Conservation (phyloP, 2,329 filamentous ascomycete genomes). For the Pestalotiopsis sp. region DNA sequence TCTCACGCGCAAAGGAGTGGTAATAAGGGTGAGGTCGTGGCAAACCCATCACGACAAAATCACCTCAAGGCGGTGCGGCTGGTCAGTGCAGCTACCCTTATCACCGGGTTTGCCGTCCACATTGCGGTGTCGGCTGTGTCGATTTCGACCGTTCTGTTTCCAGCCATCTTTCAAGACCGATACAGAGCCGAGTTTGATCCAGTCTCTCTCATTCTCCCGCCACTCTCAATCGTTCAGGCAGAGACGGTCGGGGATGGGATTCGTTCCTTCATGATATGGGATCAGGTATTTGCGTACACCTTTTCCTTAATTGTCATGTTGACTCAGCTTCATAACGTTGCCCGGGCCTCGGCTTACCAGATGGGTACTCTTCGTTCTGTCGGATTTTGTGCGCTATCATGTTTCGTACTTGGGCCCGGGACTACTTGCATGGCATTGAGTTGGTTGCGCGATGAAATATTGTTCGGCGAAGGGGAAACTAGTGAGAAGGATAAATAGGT, state of each 20-base stretch:
- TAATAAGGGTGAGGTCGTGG: neutral
- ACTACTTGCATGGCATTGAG: neutral
- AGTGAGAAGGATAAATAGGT: neutral
- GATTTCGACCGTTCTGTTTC: conserved; percentile 6
- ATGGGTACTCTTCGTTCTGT: neutral
- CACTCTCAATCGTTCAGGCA: neutral
- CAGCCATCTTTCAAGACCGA: neutral
- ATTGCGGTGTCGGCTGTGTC: conserved; percentile 2
- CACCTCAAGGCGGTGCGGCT: neutral
- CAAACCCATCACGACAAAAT: too few relatives aligned
- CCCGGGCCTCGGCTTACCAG: neutral
- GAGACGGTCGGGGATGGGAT: conserved; percentile 2
- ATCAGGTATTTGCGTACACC: conserved; percentile 6
- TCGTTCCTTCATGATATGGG: conserved; percentile 9
- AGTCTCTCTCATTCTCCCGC: neutral
- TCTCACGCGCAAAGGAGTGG: neutral
- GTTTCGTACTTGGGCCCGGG: neutral
- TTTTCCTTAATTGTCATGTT: conserved; percentile 1
- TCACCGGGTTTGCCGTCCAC: neutral
- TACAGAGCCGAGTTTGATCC: neutral
- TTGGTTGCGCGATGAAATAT: conserved; percentile 5
- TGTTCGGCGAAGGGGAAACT: neutral
- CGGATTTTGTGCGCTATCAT: neutral
- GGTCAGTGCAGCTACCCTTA: neutral
- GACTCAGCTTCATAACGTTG: conserved; percentile 1